Evolutionary conservation across 2,329 filamentous ascomycete genomes (phyloP).

Genomic region (Dryadomyces sulphureus): DNA sequence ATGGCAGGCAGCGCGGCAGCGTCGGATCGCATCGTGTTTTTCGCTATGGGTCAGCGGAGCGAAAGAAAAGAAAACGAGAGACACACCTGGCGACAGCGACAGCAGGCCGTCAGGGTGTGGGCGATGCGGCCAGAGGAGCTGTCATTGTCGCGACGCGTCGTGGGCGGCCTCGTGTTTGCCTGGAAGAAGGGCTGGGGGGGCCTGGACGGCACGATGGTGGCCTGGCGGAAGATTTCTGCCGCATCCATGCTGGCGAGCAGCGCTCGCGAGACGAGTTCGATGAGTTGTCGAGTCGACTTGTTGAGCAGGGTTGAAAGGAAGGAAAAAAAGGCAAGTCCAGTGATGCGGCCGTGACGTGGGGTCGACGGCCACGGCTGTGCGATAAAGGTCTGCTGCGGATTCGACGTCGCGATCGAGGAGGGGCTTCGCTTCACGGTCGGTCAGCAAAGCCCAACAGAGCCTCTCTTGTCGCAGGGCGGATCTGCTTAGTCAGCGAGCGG

Average conservation of each 20-base stretch:
- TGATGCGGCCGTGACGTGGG: too few relatives aligned
- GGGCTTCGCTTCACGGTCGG: too few relatives aligned
- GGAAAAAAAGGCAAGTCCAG: too few relatives aligned
- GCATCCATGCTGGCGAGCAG: constrained; percentile 38
- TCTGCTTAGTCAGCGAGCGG: too few relatives aligned
- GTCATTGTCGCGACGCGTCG: constrained; percentile 6
- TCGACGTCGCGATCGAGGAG: too few relatives aligned
- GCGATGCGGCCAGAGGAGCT: constrained; percentile 48
- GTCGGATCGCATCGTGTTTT: constrained; percentile 94
- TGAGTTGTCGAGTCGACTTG: too few relatives aligned
- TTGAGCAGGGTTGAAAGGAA: too few relatives aligned
- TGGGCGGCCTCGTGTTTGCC: constrained; percentile 7
- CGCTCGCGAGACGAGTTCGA: too few relatives aligned
- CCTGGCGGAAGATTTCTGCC: constrained; percentile 43
- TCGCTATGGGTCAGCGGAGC: constrained; percentile 42
- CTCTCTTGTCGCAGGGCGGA: too few relatives aligned
- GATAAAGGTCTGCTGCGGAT: too few relatives aligned
- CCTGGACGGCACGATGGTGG: constrained; percentile 29
- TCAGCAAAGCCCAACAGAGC: too few relatives aligned
- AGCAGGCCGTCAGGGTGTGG: constrained; percentile 68
- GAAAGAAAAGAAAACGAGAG: not conserved
- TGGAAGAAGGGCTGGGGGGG: constrained; percentile 15
- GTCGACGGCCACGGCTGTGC: too few relatives aligned
- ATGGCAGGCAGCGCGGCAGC: constrained; percentile 80
- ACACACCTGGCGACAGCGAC: constrained; percentile 59